Evolutionary conservation across 2,329 filamentous ascomycete species (phyloP).

Genomic region (Trichoderma breve): DNA sequence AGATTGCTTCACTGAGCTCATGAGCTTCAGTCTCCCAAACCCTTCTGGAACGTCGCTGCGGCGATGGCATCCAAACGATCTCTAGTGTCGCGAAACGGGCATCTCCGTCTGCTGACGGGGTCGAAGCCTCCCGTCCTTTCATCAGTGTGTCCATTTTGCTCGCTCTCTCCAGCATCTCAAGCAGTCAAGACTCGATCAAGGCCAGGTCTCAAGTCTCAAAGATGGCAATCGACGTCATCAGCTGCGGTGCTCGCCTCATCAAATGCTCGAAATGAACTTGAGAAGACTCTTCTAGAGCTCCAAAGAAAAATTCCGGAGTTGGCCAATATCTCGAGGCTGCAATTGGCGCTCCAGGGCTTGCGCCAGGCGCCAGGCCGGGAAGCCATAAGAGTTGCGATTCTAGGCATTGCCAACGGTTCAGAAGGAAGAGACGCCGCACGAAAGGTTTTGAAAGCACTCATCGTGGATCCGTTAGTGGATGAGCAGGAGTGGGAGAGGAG

Average conservation of each 20-base stretch:
- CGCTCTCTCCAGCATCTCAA: constrained; percentile 26
- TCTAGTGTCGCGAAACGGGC: constrained; percentile 30
- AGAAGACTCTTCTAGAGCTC: constrained; percentile 58
- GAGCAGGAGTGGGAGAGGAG: constrained; percentile 66
- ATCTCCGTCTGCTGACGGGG: constrained; percentile 28
- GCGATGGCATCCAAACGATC: constrained; percentile 34
- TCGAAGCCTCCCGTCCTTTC: constrained; percentile 18
- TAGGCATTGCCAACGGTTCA: constrained; percentile 45
- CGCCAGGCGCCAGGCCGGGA: constrained; percentile 56
- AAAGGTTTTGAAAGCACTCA: constrained; percentile 64
- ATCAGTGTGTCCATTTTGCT: constrained; percentile 36
- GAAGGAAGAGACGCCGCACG: constrained; percentile 52
- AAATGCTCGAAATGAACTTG: constrained; percentile 52
- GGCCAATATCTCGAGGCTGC: constrained; percentile 66
- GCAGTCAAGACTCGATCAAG: constrained; percentile 24
- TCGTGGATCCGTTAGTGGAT: constrained; percentile 66
- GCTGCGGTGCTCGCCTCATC: constrained; percentile 27
- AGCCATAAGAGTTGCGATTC: constrained; percentile 57
- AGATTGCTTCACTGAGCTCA: constrained; percentile 6
- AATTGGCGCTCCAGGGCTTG: constrained; percentile 67
- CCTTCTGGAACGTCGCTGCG: constrained; percentile 5
- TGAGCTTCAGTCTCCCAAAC: neutral
- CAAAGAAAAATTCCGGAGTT: constrained; percentile 59
- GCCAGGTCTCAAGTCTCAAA: constrained; percentile 27
- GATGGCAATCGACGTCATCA: constrained; percentile 31